phyloP scores from a whole-genome alignment of 169 alveolate genomes.

The Sarcocystis neurona region DNA sequence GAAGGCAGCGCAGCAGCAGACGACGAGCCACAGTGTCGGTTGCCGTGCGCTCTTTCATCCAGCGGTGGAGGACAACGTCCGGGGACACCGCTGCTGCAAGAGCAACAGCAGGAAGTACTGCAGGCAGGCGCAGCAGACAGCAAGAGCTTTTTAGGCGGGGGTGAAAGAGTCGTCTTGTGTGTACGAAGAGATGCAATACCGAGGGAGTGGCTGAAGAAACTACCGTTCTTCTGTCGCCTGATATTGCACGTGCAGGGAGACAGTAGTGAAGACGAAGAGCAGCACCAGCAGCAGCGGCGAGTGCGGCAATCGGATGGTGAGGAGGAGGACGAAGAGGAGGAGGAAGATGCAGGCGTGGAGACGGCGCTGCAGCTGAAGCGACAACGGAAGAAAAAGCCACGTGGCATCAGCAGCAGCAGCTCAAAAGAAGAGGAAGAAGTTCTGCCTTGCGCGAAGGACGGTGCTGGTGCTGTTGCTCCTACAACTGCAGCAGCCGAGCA shows the following conservation, averaged over 20 bases:
- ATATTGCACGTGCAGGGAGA: neutral
- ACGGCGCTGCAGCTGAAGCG: too few species aligned
- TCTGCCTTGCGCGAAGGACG: too few species aligned
- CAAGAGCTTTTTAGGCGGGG: too few species aligned
- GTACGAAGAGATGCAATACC: neutral
- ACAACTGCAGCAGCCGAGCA: too few species aligned
- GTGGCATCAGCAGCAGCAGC: too few species aligned
- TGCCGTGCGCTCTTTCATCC: neutral
- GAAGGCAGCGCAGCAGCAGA: conserved; percentile 17
- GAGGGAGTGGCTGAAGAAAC: neutral
- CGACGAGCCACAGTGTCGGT: conserved; percentile 38
- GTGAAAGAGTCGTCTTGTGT: conserved; percentile 1
- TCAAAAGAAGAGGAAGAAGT: too few species aligned
- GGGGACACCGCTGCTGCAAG: too few species aligned
- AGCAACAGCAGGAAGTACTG: neutral
- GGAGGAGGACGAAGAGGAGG: too few species aligned
- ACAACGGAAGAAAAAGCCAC: neutral
- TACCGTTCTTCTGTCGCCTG: conserved; percentile 14
- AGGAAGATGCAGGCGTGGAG: too few species aligned
- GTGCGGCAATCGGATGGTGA: too few species aligned
- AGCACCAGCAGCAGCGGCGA: neutral
- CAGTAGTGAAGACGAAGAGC: neutral
- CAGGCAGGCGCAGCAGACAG: conserved; percentile 15
- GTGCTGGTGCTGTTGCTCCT: too few species aligned
- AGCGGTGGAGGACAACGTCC: too few species aligned